Conservation (phyloP, 2,329 filamentous ascomycete genomes). For the Penicillium sp. region DNA sequence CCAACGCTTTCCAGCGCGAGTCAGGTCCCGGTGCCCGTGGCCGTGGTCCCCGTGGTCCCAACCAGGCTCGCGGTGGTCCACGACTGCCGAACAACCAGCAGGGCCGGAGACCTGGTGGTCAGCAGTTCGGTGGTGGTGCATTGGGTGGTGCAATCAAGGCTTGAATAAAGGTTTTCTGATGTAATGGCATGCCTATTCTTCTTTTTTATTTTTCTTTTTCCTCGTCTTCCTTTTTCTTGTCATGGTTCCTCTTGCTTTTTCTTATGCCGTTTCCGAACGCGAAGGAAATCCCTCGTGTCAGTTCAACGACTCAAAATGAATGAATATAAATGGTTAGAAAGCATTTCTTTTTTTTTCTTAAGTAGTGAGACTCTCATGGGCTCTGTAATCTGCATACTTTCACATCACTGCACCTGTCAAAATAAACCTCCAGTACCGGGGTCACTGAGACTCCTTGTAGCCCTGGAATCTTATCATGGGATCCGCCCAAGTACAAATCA, state of each 20-base stretch:
- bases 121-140: constrained; percentile 53
- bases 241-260: constrained; percentile 16
- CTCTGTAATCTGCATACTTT: not conserved
- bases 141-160: constrained; percentile 54
- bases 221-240: constrained; percentile 19
- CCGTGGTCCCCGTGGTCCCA: constrained; percentile 34
- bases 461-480: too few species aligned
- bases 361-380: not conserved
- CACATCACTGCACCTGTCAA: not conserved
- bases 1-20: constrained; percentile 93
- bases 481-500: too few species aligned
- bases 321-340: constrained; percentile 27
- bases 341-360: not conserved
- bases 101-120: constrained; percentile 48
- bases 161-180: constrained; percentile 37
- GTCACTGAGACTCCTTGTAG: not conserved
- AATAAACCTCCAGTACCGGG: not conserved
- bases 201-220: constrained; percentile 17
- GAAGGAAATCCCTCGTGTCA: constrained; percentile 16
- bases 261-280: constrained; percentile 21
- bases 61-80: constrained; percentile 38
- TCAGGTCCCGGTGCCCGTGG: constrained; percentile 69
- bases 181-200: constrained; percentile 35
- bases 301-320: constrained; percentile 24
- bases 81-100: constrained; percentile 42